These are phyloP conservation scores for Talaromyces funiculosus DNA, from an alignment of 2,329 filamentous ascomycete genomes.

Conservation along the genomic window DNA sequence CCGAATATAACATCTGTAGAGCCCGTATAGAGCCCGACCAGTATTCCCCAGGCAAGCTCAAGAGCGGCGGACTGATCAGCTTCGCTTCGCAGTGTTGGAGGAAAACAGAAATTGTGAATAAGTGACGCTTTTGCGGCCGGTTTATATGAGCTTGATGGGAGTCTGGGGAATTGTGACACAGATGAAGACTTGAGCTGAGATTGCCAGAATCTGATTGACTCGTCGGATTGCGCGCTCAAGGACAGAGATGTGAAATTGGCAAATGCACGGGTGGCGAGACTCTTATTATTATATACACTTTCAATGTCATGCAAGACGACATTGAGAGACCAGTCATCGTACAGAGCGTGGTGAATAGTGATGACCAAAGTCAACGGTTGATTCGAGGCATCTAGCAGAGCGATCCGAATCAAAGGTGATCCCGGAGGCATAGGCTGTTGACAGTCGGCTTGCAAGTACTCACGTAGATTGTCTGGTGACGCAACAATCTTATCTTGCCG, in stretches of 20 bases:
- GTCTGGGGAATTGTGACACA: too few species aligned
- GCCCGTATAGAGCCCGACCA: slow-evolving; percentile 9
- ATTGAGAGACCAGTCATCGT: slow-evolving; percentile 1
- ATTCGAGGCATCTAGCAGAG: slow-evolving; percentile 25
- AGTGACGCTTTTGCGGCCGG: not conserved
- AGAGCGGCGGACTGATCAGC: not conserved
- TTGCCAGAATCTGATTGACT: too few species aligned
- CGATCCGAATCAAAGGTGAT: slow-evolving; percentile 28
- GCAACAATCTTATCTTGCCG: not conserved
- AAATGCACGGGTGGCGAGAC: slow-evolving; percentile 7
- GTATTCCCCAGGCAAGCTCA: slow-evolving; percentile 18
- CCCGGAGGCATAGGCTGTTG: slow-evolving; percentile 31
- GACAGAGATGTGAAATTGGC: too few species aligned
- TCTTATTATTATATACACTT: not conserved
- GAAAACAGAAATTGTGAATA: too few species aligned
- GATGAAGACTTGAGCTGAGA: too few species aligned
- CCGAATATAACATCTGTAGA: slow-evolving; percentile 24
- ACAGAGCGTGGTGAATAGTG: slow-evolving; percentile 16
- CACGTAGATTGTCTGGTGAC: slow-evolving; percentile 18
- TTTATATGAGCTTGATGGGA: not conserved
- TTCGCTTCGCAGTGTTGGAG: not conserved
- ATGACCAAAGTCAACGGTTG: slow-evolving; percentile 14
- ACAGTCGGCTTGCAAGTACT: slow-evolving; percentile 24
- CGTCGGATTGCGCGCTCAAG: too few species aligned
- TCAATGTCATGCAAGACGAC: not conserved